Evolutionary conservation across 306 rosid species (phyloP).

Genomic region (Dalbergia cultrata): DNA sequence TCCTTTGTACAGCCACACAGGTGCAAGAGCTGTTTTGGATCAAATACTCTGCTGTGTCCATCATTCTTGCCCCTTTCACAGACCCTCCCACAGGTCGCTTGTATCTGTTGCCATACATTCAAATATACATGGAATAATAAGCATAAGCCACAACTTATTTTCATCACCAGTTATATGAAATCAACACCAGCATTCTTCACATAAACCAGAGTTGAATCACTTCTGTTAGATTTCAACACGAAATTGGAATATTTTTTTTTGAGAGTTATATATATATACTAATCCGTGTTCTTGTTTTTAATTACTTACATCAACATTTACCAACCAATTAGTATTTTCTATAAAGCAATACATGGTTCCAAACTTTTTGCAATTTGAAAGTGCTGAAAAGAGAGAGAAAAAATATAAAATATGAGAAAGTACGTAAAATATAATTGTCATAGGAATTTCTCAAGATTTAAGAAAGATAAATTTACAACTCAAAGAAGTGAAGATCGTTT

Average conservation of each 20-base stretch:
- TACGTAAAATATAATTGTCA: no score
- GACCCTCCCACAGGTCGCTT: slow-evolving; percentile 66
- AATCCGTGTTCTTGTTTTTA: background rate
- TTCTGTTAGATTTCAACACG: background rate
- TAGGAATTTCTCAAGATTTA: no score
- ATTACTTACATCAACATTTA: no score
- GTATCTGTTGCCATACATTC: slow-evolving; percentile 51
- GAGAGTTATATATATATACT: background rate
- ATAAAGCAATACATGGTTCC: background rate
- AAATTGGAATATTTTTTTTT: background rate
- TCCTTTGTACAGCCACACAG: slow-evolving; percentile 84
- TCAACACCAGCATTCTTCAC: background rate
- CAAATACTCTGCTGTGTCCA: slow-evolving; percentile 87
- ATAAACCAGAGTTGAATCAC: background rate
- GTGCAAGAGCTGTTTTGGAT: slow-evolving; percentile 81
- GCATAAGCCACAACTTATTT: background rate
- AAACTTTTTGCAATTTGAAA: background rate
- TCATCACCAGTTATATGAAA: background rate
- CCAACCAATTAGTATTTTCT: background rate
- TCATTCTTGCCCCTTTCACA: slow-evolving; percentile 53
- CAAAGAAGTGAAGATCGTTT: no score
- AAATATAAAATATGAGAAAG: no score
- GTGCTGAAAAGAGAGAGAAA: background rate
- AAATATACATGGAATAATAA: background rate
- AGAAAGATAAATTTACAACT: no score